A percentile compares a stretch with the other conserved stretches of the same genome.
These are phyloP conservation scores for Suhomyces canberraensis DNA, from an alignment of 805 yeast genomes.

Conservation along the genomic window DNA sequence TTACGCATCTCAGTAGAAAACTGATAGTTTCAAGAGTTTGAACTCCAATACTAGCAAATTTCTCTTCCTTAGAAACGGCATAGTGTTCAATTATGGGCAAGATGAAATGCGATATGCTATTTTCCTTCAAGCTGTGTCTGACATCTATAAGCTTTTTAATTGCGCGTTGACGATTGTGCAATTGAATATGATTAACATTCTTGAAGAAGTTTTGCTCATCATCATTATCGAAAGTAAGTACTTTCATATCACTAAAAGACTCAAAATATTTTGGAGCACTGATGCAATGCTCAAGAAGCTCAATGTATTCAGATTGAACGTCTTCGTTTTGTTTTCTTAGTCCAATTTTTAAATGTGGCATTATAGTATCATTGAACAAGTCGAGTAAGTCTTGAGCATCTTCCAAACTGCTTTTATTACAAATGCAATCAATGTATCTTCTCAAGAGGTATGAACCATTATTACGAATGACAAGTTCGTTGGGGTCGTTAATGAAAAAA, in stretches of 20 bases:
- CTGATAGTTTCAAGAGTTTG: conserved; percentile 67
- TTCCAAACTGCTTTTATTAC: conserved; percentile 21
- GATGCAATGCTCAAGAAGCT: conserved; percentile 63
- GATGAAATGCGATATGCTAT: conserved; percentile 71
- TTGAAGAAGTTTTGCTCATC: conserved; percentile 82
- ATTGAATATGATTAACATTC: conserved; percentile 78
- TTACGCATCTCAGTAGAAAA: conserved; percentile 50
- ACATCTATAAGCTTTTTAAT: conserved; percentile 57
- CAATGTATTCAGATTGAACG: conserved; percentile 69
- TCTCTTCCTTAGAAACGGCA: conserved; percentile 57
- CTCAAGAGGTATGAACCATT: conserved; percentile 66
- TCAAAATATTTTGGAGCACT: conserved; percentile 38
- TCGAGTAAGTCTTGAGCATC: conserved; percentile 28
- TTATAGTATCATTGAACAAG: conserved; percentile 49
- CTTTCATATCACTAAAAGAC: conserved; percentile 64
- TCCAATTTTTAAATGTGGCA: conserved; percentile 69
- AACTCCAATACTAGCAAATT: conserved; percentile 56
- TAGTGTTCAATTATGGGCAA: conserved; percentile 84
- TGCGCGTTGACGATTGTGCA: conserved; percentile 84
- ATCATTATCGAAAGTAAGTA: conserved; percentile 51
- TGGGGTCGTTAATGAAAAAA: conserved; percentile 69
- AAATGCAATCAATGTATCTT: conserved; percentile 60
- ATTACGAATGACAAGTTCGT: conserved; percentile 75
- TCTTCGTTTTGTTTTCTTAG: conserved; percentile 56
- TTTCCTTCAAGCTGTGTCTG: conserved; percentile 45